Percentiles rank a stretch among this genome's conserved stretches.
These are phyloP conservation scores for Spergularia bocconei DNA, from an alignment of 148 eudicot genomes.

Conservation along the genomic window DNA sequence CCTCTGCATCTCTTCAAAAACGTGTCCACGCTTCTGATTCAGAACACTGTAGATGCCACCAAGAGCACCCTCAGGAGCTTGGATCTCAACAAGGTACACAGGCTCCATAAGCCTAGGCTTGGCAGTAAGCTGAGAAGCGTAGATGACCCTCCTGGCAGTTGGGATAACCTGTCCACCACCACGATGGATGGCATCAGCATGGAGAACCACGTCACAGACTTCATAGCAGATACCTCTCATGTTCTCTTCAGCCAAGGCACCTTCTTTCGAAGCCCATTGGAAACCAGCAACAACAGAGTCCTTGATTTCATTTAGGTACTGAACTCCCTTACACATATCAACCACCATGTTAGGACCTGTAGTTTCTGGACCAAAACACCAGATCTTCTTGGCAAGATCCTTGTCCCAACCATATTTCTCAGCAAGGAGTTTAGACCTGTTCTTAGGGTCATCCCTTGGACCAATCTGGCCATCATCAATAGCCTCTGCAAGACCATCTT, in stretches of 20 bases:
- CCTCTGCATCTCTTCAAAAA: slow-evolving; percentile 23
- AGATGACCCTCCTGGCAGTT: slow-evolving; percentile 23
- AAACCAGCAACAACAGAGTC: slow-evolving; percentile 27
- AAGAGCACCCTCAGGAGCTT: slow-evolving; percentile 22
- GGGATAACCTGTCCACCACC: slow-evolving; percentile 25
- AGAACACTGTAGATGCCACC: slow-evolving; percentile 26
- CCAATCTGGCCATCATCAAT: slow-evolving; percentile 23
- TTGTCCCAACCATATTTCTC: slow-evolving; percentile 28
- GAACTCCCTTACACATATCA: slow-evolving; percentile 28
- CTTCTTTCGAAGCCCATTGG: slow-evolving; percentile 27
- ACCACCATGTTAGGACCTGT: slow-evolving; percentile 28
- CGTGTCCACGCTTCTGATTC: slow-evolving; percentile 27
- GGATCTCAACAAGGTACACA: slow-evolving; percentile 22
- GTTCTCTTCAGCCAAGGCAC: slow-evolving; percentile 26
- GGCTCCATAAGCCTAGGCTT: slow-evolving; percentile 26
- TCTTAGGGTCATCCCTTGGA: slow-evolving; percentile 24
- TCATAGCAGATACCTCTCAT: slow-evolving; percentile 27
- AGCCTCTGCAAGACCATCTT: slow-evolving; percentile 24
- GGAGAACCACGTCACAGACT: slow-evolving; percentile 27
- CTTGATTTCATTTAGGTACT: slow-evolving; percentile 24
- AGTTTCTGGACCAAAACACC: slow-evolving; percentile 26
- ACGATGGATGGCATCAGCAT: slow-evolving; percentile 23
- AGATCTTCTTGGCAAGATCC: slow-evolving; percentile 30
- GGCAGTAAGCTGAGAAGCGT: slow-evolving; percentile 25
- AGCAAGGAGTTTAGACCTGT: slow-evolving; percentile 22